Conservation (phyloP, 345 rosid species). For the Pistacia atlantica region DNA sequence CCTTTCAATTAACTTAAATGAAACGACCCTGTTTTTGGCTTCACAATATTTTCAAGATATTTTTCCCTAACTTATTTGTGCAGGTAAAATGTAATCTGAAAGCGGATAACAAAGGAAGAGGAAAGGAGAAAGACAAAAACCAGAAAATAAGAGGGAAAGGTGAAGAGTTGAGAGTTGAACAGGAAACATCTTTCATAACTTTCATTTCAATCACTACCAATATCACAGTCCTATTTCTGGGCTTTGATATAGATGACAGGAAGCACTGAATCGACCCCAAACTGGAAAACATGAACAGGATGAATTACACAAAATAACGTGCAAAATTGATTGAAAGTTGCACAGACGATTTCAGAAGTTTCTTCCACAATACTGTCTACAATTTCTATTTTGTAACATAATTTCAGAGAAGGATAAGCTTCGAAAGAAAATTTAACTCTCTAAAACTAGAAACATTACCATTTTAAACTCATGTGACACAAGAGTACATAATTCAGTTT, state of each 20-base stretch:
- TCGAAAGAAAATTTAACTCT: neutral
- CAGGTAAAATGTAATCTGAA: neutral
- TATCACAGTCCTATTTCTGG: neutral
- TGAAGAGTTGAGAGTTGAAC: neutral
- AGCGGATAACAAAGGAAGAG: slow-evolving; percentile 1
- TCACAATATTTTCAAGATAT: too few relatives aligned
- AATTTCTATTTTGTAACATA: neutral
- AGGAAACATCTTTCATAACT: slow-evolving; percentile 1
- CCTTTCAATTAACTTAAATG: too few relatives aligned
- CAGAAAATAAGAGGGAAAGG: neutral
- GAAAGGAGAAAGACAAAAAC: neutral
- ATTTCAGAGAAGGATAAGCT: neutral
- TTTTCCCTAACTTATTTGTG: too few relatives aligned
- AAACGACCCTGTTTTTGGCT: too few relatives aligned
- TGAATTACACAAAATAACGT: neutral
- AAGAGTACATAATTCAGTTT: neutral
- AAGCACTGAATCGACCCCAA: neutral
- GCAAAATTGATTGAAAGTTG: neutral
- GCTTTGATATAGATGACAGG: neutral
- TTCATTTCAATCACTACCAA: neutral
- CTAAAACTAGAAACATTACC: neutral
- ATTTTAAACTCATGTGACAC: neutral
- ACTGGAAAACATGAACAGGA: neutral
- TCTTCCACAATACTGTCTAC: neutral
- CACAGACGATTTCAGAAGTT: neutral